Evolutionary conservation across 1,139 yeast species (phyloP).

Genomic region (Kodamaea anthophila): DNA sequence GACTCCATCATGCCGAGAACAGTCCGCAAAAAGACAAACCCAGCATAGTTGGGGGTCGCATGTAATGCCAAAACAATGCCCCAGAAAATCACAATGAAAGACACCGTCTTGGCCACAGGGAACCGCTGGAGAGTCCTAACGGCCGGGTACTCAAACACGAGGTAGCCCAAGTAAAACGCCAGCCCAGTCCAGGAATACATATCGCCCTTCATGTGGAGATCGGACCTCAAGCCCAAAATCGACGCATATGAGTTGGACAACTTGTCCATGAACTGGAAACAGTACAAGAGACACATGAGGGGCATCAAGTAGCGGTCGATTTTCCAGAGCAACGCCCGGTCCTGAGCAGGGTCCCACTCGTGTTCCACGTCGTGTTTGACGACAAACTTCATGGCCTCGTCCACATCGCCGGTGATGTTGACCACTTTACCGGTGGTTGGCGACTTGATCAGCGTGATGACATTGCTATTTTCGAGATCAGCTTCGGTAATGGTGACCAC

Average conservation of each 20-base stretch:
- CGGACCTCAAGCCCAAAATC: constrained; percentile 49
- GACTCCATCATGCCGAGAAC: constrained; percentile 53
- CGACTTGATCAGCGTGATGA: constrained; percentile 25
- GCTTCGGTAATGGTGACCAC: constrained; percentile 20
- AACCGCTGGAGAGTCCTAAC: constrained; percentile 35
- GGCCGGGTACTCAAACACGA: constrained; percentile 43
- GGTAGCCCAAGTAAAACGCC: constrained; percentile 49
- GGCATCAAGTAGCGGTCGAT: constrained; percentile 52
- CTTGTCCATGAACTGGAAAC: constrained; percentile 64
- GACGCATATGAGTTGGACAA: constrained; percentile 53
- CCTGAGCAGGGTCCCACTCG: constrained; percentile 7
- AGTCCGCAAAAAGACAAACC: constrained; percentile 38
- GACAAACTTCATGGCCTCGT: constrained; percentile 28
- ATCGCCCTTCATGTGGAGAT: constrained; percentile 43
- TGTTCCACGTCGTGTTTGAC: constrained; percentile 8
- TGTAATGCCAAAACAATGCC: constrained; percentile 39
- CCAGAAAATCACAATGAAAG: constrained; percentile 39
- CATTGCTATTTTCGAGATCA: constrained; percentile 16
- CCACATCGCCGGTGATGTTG: constrained; percentile 18
- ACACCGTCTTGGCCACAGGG: constrained; percentile 35
- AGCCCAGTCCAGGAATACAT: constrained; percentile 54
- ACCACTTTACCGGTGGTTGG: constrained; percentile 23
- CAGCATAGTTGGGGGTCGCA: constrained; percentile 33
- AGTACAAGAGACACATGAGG: constrained; percentile 47
- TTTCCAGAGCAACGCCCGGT: constrained; percentile 35